Conservation (phyloP, 345 rosid genomes). For the Boechera stricta region DNA sequence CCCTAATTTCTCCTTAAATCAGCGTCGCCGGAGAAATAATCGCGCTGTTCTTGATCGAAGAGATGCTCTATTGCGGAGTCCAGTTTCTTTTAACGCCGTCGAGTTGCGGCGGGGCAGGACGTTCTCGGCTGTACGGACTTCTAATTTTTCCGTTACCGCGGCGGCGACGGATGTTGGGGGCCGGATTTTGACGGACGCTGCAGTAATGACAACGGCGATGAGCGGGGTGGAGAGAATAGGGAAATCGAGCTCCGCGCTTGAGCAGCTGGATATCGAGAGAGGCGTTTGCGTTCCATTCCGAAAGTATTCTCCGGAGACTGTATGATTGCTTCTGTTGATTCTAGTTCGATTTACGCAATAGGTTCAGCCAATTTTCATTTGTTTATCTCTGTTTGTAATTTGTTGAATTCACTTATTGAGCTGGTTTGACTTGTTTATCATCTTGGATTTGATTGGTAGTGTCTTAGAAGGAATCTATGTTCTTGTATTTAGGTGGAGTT, state of each 20-base stretch:
- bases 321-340: constrained; percentile 51
- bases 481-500: constrained; percentile 19
- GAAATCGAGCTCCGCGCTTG: constrained; percentile 73
- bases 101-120: constrained; percentile 28
- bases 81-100: background rate
- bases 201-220: constrained; percentile 29
- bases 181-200: constrained; percentile 28
- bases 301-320: constrained; percentile 94
- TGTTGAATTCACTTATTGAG: constrained; percentile 5
- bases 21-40: constrained; percentile 12
- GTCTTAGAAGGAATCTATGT: background rate
- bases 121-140: constrained; percentile 31
- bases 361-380: background rate
- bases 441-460: constrained; percentile 21
- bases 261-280: constrained; percentile 91
- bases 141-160: constrained; percentile 26
- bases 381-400: background rate
- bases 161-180: constrained; percentile 32
- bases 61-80: constrained; percentile 22
- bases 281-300: constrained; percentile 97
- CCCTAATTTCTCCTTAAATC: constrained; percentile 18
- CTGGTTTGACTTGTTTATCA: background rate
- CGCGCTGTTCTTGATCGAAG: constrained; percentile 23
- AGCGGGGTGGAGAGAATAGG: constrained; percentile 32
- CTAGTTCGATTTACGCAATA: background rate